A percentile compares a stretch with the other conserved stretches of the same genome.
Conservation (phyloP, 2,329 filamentous ascomycete genomes). For the Parastagonospora avenae region DNA sequence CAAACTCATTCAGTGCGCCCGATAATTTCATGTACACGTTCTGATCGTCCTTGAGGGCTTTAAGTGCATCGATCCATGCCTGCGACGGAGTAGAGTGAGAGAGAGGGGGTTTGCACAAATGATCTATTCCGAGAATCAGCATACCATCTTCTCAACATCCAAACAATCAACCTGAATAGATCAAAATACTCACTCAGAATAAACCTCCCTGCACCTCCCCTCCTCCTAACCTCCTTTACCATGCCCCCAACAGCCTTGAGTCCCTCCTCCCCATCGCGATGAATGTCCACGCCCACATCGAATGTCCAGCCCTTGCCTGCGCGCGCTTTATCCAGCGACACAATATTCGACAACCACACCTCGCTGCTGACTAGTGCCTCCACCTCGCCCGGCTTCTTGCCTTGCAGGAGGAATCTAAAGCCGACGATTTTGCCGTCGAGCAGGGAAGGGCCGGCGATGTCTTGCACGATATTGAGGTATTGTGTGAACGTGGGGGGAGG, state of each 20-base stretch:
- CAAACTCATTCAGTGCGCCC: constrained; percentile 81
- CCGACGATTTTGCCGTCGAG: constrained; percentile 72
- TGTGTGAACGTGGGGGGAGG: constrained; percentile 63
- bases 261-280: constrained; percentile 72
- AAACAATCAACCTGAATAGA: background rate
- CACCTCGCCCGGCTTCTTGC: constrained; percentile 45
- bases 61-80: constrained; percentile 73
- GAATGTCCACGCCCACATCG: constrained; percentile 83
- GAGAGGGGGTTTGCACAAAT: constrained; percentile 88
- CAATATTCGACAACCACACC: constrained; percentile 56
- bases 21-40: constrained; percentile 91
- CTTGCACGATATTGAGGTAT: constrained; percentile 68
- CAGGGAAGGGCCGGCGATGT: constrained; percentile 63
- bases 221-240: constrained; percentile 51
- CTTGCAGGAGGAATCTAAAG: constrained; percentile 80
- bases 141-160: background rate
- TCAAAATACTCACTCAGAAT: constrained; percentile 63
- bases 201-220: constrained; percentile 60
- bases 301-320: constrained; percentile 70
- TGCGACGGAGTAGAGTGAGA: constrained; percentile 59
- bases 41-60: constrained; percentile 66
- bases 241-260: constrained; percentile 45
- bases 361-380: constrained; percentile 38
- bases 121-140: constrained; percentile 60
- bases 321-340: constrained; percentile 65